Conservation (phyloP, 1,139 yeast species). For the Cylindricascospora bacillispora region DNA sequence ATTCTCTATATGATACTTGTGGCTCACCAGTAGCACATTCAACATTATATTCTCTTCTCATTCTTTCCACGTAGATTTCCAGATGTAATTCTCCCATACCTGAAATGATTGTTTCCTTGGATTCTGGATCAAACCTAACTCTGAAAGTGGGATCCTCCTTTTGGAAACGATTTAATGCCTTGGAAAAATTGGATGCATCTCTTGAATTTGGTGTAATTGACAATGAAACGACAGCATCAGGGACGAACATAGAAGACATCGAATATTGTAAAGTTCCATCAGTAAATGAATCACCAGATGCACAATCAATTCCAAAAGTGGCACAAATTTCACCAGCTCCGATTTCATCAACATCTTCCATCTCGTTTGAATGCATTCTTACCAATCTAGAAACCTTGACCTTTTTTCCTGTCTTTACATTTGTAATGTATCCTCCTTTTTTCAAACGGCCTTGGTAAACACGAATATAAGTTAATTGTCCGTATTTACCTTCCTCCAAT, state of each 20-base stretch:
- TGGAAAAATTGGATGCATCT: slow-evolving; percentile 81
- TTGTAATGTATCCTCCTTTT: slow-evolving; percentile 82
- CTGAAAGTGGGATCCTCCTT: slow-evolving; percentile 98
- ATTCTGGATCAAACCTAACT: slow-evolving; percentile 79
- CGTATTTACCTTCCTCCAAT: slow-evolving; percentile 95
- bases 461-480: slow-evolving; percentile 91
- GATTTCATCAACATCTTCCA: slow-evolving; percentile 94
- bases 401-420: slow-evolving; percentile 85
- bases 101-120: slow-evolving; percentile 89
- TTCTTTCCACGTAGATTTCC: slow-evolving; percentile 95
- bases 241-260: slow-evolving; percentile 96
- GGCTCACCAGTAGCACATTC: slow-evolving; percentile 96
- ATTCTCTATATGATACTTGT: slow-evolving; percentile 95
- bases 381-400: slow-evolving; percentile 92
- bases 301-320: slow-evolving; percentile 96
- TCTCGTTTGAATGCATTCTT: slow-evolving; percentile 97
- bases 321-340: slow-evolving; percentile 99
- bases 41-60: slow-evolving; percentile 93
- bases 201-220: slow-evolving; percentile 81
- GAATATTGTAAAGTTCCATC: slow-evolving; percentile 69
- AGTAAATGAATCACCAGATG: slow-evolving; percentile 97
- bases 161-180: slow-evolving; percentile 94
- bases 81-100: slow-evolving; percentile 99
- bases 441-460: slow-evolving; percentile 92
- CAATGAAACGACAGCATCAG: slow-evolving; percentile 93